Evolutionary conservation across 2,329 filamentous ascomycete species (phyloP), one percentile per base, ranked within the genome.

Genomic region (Neofusicoccum laricinum): DNA sequence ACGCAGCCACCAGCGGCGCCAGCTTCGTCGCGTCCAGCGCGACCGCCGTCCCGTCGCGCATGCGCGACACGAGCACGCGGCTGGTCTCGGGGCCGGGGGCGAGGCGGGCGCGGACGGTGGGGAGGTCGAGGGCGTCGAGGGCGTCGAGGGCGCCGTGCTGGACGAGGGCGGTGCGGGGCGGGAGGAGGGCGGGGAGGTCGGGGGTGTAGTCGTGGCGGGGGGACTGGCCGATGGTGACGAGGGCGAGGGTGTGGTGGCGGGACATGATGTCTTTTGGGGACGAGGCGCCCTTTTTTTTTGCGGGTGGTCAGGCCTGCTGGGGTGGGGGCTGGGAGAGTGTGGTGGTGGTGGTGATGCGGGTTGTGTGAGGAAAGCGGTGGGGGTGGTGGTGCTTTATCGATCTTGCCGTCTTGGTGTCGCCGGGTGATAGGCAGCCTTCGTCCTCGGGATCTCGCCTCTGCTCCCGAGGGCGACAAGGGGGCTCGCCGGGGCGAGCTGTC

Each of bases 171-270:
- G 53, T 45, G 53, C 5, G 4, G 0, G 38, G 34, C 15, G 53
- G 53, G 3, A 58, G 53, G 17, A 58, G 53, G 15, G 21, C 4
- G 21, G 53, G 53, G 6, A 58, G 53, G 53, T 58, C 53, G 15
- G 53, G 17, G 4, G 53, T 32, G 53, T 58, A 58, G 53, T 58
- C 53, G 53, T 58, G 53, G 53, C 53, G 53, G 38, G 53, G 53
- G 53, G 53, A 58, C 34, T 58, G 53, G 53, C 53, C 53, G 53
- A 58, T 58, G 5, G 53, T 58, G 19, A 58, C 5, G 38, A 58
- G 38, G 21, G 53, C 53, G 38, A 58, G 53, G 38, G 38, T 43
- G 53, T 58, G 53, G 50, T 12, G 53, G 6, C 10, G 25, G 21
- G 40, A 14, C 15, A n/a, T n/a, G 40, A 3, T 43, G 17, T 43